These are phyloP conservation scores for Canna indica DNA, from an alignment of 176 grass and related monocot genomes.

Conservation along the genomic window DNA sequence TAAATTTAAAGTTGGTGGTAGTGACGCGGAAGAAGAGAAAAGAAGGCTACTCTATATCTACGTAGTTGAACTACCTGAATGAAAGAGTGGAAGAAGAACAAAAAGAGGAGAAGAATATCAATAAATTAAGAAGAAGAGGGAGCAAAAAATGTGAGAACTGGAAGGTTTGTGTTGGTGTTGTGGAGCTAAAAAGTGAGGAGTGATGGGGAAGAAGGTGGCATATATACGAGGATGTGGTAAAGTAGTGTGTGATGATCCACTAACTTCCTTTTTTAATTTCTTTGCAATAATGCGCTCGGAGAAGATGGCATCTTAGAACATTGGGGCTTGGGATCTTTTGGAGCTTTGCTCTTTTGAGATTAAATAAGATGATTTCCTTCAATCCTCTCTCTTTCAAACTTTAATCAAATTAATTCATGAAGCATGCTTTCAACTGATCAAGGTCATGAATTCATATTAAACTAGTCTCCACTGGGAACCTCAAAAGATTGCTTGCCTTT, in stretches of 20 bases:
- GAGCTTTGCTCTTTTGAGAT: neutral
- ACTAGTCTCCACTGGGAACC: neutral
- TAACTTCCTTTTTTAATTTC: neutral
- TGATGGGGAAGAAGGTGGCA: neutral
- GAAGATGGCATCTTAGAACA: slow-evolving; percentile 10
- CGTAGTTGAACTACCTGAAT: too few species aligned
- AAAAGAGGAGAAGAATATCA: too few species aligned
- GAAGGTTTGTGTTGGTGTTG: neutral
- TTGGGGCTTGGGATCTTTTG: neutral
- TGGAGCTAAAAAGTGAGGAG: neutral
- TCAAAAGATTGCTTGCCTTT: neutral
- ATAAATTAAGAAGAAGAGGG: too few species aligned
- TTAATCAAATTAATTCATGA: neutral
- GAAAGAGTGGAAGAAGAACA: too few species aligned
- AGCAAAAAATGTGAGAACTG: neutral
- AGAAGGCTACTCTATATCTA: neutral
- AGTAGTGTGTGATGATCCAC: slow-evolving; percentile 4
- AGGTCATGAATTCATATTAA: neutral
- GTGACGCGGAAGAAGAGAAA: neutral
- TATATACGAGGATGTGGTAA: neutral
- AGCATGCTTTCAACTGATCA: neutral
- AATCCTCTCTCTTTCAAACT: too few species aligned
- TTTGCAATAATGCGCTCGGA: slow-evolving; percentile 1
- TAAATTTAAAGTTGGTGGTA: too few species aligned
- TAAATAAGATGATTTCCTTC: neutral